Percentiles rank a stretch among this genome's conserved stretches.
Conservation (phyloP, 495 filamentous ascomycete species). For the Apodospora peruviana region DNA sequence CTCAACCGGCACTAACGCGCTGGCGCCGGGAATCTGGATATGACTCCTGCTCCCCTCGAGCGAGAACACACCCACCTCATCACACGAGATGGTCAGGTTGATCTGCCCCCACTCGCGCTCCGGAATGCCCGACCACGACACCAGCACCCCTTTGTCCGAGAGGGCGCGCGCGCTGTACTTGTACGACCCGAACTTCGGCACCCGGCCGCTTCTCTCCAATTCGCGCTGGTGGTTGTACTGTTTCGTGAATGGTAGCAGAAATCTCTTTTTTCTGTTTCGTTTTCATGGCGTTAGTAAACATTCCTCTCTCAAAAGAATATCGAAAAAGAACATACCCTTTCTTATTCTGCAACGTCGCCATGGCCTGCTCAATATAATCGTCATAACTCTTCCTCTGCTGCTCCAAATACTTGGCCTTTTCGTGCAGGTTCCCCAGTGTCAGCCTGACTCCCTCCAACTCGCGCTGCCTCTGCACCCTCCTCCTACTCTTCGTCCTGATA, state of each 20-base stretch:
- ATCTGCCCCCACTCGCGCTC: slow-evolving; percentile 87
- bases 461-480: slow-evolving; percentile 80
- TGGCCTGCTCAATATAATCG: slow-evolving; percentile 97
- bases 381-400: slow-evolving; percentile 96
- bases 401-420: slow-evolving; percentile 89
- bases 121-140: slow-evolving; percentile 76
- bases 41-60: slow-evolving; percentile 87
- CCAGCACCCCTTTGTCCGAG: slow-evolving; percentile 87
- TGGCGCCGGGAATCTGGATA: slow-evolving; percentile 94
- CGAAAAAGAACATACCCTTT: slow-evolving; percentile 59
- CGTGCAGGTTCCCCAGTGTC: slow-evolving; percentile 78
- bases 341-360: slow-evolving; percentile 97
- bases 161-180: slow-evolving; percentile 90
- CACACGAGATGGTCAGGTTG: slow-evolving; percentile 88
- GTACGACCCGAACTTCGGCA: slow-evolving; percentile 95
- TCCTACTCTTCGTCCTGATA: slow-evolving; percentile 92
- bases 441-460: slow-evolving; percentile 84
- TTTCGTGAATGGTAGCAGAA: slow-evolving; percentile 95
- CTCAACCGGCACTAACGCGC: slow-evolving; percentile 83
- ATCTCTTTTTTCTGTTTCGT: slow-evolving; percentile 67
- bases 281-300: no score
- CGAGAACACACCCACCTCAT: slow-evolving; percentile 91
- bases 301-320: no score
- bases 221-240: slow-evolving; percentile 98
- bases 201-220: slow-evolving; percentile 80